Base-by-base conservation (phyloP, 192 early-diverging fungal genomes). In the Tieghemiomyces parasiticus region DNA sequence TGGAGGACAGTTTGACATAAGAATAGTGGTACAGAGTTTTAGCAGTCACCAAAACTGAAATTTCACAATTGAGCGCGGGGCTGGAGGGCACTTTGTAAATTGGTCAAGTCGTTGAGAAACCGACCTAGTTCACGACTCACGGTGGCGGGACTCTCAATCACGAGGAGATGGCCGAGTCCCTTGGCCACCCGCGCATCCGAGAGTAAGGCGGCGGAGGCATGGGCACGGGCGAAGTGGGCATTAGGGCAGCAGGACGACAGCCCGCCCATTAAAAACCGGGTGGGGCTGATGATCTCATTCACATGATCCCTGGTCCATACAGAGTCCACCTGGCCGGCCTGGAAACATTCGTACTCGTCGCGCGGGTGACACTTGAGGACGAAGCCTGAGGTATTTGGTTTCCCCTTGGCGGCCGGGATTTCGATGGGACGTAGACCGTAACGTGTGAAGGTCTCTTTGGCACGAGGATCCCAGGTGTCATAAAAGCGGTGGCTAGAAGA, bases 341-440 rank as follows among this genome's bases (percentile, higher is more conserved):
- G 38, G 32, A 51, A 74, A 24, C 65, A 63, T 0, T 62, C 66
- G 1, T 64, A 59, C 33, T 74, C 72, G 35, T 66, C 66, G 0
- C 0, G n/a, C 0, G 72, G 72, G 1, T 65, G 61, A 42, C 72
- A 74, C 49, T 74, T 74, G 1, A 74, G 61, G n/a, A n/a, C n/a
- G n/a, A n/a, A n/a, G n/a, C n/a, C n/a, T n/a, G n/a, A n/a, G n/a
- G n/a, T n/a, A n/a, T n/a, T n/a, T n/a, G n/a, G n/a, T n/a, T n/a
- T n/a, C n/a, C n/a, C n/a, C n/a, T n/a, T n/a, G n/a, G n/a, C n/a
- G n/a, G n/a, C n/a, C n/a, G n/a, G n/a, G n/a, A n/a, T n/a, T n/a
- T n/a, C n/a, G n/a, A n/a, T n/a, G n/a, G n/a, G n/a, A n/a, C n/a
- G n/a, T n/a, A n/a, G n/a, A n/a, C n/a, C n/a, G n/a, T n/a, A n/a